These are phyloP conservation scores for Waltergamsia citrina DNA, from an alignment of 2,329 filamentous ascomycete species.

Conservation along the genomic window DNA sequence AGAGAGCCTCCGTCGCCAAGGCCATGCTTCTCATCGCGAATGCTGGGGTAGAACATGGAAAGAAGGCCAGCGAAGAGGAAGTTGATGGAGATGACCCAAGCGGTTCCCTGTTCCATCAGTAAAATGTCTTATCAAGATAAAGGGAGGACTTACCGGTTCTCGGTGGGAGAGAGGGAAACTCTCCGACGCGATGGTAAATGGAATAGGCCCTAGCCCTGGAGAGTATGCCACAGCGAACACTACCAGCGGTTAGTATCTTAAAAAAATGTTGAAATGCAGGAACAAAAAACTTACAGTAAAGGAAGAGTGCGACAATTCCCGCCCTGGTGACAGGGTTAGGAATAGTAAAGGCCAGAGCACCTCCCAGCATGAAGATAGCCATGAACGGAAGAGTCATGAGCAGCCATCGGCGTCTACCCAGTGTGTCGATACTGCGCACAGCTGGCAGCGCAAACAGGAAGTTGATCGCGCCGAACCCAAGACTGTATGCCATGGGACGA, in stretches of 20 bases:
- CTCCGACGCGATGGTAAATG: constrained; percentile 40
- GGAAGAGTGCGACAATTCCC: constrained; percentile 23
- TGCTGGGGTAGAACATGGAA: constrained; percentile 28
- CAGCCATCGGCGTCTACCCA: constrained; percentile 33
- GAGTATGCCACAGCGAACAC: constrained; percentile 32
- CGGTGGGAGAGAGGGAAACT: constrained; percentile 38
- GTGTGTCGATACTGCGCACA: constrained; percentile 19
- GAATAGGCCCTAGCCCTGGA: constrained; percentile 32
- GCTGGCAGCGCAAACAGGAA: constrained; percentile 31
- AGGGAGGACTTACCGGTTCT: no score
- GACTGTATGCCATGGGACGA: constrained; percentile 15
- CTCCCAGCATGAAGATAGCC: constrained; percentile 28
- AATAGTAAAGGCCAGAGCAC: constrained; percentile 22
- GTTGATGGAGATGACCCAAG: constrained; percentile 37
- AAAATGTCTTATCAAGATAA: no score
- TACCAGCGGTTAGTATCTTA: constrained; percentile 9
- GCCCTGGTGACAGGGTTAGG: constrained; percentile 8
- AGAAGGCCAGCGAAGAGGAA: constrained; percentile 35
- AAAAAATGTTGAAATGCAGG: neutral
- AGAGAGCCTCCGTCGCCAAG: constrained; percentile 22
- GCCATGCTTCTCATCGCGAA: constrained; percentile 11
- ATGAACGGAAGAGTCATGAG: constrained; percentile 31
- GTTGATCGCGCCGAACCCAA: constrained; percentile 27
- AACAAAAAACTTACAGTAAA: constrained; percentile 16
- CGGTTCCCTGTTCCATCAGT: no score